Evolutionary conservation across 768 basidiomycete species (phyloP), one percentile per base, ranked within the genome.

Genomic region (Hericium erinaceus): DNA sequence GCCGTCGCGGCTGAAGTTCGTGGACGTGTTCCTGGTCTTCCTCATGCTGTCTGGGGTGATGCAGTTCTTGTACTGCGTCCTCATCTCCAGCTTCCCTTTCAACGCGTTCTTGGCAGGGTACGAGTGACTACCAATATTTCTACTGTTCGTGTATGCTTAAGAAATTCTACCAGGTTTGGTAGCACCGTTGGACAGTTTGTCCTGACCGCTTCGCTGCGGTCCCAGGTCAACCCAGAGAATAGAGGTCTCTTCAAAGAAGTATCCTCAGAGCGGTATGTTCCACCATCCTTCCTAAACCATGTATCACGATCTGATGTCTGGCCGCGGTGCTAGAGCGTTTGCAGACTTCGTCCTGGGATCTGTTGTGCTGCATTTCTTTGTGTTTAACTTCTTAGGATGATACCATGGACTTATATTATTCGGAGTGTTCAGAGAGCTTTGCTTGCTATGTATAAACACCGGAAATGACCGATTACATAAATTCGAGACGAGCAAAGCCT

Each of bases 111-210:
- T 98, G 64, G 86, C 93, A 61, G 95, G 93, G 97, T 98, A 73
- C 60, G 6, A 26, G 7, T 22, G 10, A 12, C 33, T 33, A 8
- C 18, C 57, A 20, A 4, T 40, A 40, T 38, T 10, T 40, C 15
- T 39, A 18, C 3, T 12, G 2, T 33, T 7, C 28, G 49, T 11
- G 57, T 20, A 26, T 41, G 52, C 46, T 20, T 12, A 46, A 10
- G 8, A 48, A 56, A 10, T 18, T 44, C 61, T 18, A 40, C 44
- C 59, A 98, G 97, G 22, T 98, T 99, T 70, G 76, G 85, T 22
- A 92, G 93, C 67, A 87, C 89, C 15, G 90, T 98, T 44, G 97
- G 97, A 33, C 97, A 99, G 72, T 99, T 99, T 69, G 95, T 98
- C 57, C 77, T 99, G 58, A 84, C 92, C 7, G 95, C 95, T 18